Evolutionary conservation across 176 grass and related monocot genomes (phyloP).

Genomic region (Pontederia paniculata): DNA sequence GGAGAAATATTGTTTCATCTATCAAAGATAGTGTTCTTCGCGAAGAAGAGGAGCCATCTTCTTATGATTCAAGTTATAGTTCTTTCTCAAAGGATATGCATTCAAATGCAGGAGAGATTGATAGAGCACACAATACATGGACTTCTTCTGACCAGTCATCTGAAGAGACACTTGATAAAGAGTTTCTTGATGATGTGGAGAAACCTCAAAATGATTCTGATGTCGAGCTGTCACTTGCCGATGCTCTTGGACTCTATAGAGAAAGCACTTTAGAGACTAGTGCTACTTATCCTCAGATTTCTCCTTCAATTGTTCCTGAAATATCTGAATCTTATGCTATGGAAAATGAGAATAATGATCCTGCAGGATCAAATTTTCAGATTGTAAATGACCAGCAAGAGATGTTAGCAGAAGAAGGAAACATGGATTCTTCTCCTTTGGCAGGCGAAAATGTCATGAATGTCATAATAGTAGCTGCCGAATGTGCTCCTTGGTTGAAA

Average conservation of each 20-base stretch:
- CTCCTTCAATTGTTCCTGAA: slow-evolving; percentile 17
- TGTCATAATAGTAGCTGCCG: slow-evolving; percentile 65
- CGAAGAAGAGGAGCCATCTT: slow-evolving; percentile 26
- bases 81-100: slow-evolving; percentile 32
- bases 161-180: slow-evolving; percentile 21
- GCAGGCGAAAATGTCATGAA: slow-evolving; percentile 48
- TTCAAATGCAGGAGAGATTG: slow-evolving; percentile 20
- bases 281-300: background rate
- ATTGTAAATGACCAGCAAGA: slow-evolving; percentile 22
- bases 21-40: slow-evolving; percentile 44
- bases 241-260: slow-evolving; percentile 29
- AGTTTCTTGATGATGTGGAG: slow-evolving; percentile 17
- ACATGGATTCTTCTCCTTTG: slow-evolving; percentile 28
- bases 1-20: slow-evolving; percentile 51
- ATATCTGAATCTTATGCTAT: slow-evolving; percentile 25
- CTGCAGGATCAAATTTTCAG: slow-evolving; percentile 14
- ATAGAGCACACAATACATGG: slow-evolving; percentile 10
- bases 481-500: slow-evolving; percentile 99
- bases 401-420: slow-evolving; percentile 31
- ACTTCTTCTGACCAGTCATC: slow-evolving; percentile 22
- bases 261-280: slow-evolving; percentile 22
- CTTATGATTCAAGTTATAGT: slow-evolving; percentile 23
- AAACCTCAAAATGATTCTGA: slow-evolving; percentile 26
- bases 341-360: slow-evolving; percentile 24
- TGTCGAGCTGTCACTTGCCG: slow-evolving; percentile 12